These are phyloP conservation scores for Fusarium torulosum DNA, from an alignment of 2,329 filamentous ascomycete species.

Conservation along the genomic window DNA sequence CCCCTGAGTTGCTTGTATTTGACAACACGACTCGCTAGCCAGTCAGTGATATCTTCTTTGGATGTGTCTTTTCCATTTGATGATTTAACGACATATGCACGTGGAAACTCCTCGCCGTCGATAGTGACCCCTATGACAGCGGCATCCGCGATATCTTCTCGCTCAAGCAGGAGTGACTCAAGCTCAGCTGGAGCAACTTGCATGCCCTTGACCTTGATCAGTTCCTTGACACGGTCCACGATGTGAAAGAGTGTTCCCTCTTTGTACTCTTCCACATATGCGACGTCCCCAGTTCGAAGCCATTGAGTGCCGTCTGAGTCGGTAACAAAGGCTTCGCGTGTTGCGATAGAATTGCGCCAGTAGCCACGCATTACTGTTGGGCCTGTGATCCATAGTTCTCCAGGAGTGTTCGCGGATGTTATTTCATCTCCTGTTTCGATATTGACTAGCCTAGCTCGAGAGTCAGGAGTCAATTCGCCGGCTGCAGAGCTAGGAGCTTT, in stretches of 20 bases:
- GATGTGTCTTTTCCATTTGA: slow-evolving; percentile 35
- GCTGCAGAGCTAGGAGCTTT: slow-evolving; percentile 44
- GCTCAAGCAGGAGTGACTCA: slow-evolving; percentile 55
- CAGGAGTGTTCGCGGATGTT: slow-evolving; percentile 64
- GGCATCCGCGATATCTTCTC: slow-evolving; percentile 67
- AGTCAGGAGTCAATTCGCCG: slow-evolving; percentile 55
- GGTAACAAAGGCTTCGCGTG: slow-evolving; percentile 65
- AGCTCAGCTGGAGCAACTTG: slow-evolving; percentile 70
- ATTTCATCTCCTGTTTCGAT: slow-evolving; percentile 65
- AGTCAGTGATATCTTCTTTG: slow-evolving; percentile 67
- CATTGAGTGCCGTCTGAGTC: slow-evolving; percentile 68
- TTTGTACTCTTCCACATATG: slow-evolving; percentile 71
- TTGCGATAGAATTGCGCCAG: slow-evolving; percentile 78
- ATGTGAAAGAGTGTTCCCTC: slow-evolving; percentile 69
- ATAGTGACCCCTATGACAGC: slow-evolving; percentile 72
- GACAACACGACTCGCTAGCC: slow-evolving; percentile 73
- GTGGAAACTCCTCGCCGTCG: slow-evolving; percentile 69
- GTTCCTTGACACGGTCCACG: slow-evolving; percentile 78
- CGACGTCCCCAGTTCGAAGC: slow-evolving; percentile 82
- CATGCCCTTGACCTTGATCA: slow-evolving; percentile 72
- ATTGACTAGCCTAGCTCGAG: slow-evolving; percentile 73
- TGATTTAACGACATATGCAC: slow-evolving; percentile 69
- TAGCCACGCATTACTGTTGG: slow-evolving; percentile 83
- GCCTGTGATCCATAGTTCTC: slow-evolving; percentile 79
- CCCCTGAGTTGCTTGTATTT: slow-evolving; percentile 76